Evolutionary conservation across 208 protist species (phyloP), one percentile per base, ranked within the genome.

Genomic region (Crithidia bombi): DNA sequence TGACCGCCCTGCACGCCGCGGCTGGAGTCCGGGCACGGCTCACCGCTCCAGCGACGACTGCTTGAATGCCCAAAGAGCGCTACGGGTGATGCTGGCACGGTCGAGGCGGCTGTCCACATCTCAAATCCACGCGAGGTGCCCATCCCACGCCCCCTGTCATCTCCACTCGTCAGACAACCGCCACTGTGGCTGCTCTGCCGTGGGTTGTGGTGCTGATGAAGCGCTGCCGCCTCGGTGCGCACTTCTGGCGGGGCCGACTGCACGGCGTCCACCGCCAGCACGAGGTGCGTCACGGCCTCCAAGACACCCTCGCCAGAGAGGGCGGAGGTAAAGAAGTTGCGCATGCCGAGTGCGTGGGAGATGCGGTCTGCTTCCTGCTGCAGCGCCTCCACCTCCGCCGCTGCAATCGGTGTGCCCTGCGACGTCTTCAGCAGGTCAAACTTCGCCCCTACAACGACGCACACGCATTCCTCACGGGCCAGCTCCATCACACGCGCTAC

Each of bases 371-470:
- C 82, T 26, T 84, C 82, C 19, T 51, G 26, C 50, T 67, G 56
- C 36, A 65, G 47, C n/a, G 55, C 26, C 15, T 50, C 57, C 47
- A 77, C 3, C 39, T 46, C 49, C n/a, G 32, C 35, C 14, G 1
- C 23, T 5, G 58, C 25, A 21, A 32, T 7, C 19, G 61, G 33
- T 38, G 36, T 14, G 17, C 47, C 23, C 39, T 51, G 32, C 41
- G 49, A 38, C 55, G 66, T 55, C 19, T 50, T 46, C 17, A 65
- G 62, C 28, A 82, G 43, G 30, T 85, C 82, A 10, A 59, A 36
- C 59, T 87, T 85, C 51, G 82, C 78, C 6, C 78, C 82, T 2
- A 87, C 61, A 6, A 85, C 78, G n/a, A 87, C 69, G 17, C 65
- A 78, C 3, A 84, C 72, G 46, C 82, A 87, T 38, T 87, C 75